Evolutionary conservation across 192 early-diverging fungal genomes (phyloP).

Genomic region (Rhizoclosmatium sp.): DNA sequence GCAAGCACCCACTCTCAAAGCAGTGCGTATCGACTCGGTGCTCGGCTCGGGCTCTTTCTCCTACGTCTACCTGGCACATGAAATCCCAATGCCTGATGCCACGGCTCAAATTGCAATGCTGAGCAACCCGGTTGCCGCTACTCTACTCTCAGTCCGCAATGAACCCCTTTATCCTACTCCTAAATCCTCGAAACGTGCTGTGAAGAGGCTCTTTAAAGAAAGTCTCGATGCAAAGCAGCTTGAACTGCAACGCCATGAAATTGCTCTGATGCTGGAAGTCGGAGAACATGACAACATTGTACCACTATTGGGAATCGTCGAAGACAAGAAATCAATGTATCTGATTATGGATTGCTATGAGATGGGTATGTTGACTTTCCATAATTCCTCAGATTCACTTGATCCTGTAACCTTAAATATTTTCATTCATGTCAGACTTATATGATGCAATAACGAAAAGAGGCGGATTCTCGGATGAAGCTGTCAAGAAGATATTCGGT

Average conservation of each 20-base stretch:
- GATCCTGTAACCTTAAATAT: not conserved
- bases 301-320: slow-evolving; percentile 43
- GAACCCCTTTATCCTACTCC: not conserved
- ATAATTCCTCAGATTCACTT: not conserved
- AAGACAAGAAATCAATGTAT: slow-evolving; percentile 46
- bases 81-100: not conserved
- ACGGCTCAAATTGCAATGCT: too few relatives aligned
- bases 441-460: slow-evolving; percentile 54
- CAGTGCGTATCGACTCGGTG: slow-evolving; percentile 40
- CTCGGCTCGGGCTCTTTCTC: slow-evolving; percentile 60
- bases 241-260: slow-evolving; percentile 51
- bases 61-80: slow-evolving; percentile 50
- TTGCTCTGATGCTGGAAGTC: slow-evolving; percentile 37
- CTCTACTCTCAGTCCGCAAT: not conserved
- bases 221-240: slow-evolving; percentile 51
- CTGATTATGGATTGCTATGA: slow-evolving; percentile 42
- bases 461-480: slow-evolving; percentile 33
- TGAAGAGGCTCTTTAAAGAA: slow-evolving; percentile 60
- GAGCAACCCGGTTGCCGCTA: not conserved
- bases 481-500: slow-evolving; percentile 60
- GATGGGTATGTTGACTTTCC: slow-evolving; percentile 25
- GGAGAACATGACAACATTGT: slow-evolving; percentile 49
- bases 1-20: not conserved
- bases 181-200: slow-evolving; percentile 37
- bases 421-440: slow-evolving; percentile 39